These are phyloP conservation scores for Cetradonia linearis DNA, from an alignment of 495 filamentous ascomycete species.

Conservation along the genomic window DNA sequence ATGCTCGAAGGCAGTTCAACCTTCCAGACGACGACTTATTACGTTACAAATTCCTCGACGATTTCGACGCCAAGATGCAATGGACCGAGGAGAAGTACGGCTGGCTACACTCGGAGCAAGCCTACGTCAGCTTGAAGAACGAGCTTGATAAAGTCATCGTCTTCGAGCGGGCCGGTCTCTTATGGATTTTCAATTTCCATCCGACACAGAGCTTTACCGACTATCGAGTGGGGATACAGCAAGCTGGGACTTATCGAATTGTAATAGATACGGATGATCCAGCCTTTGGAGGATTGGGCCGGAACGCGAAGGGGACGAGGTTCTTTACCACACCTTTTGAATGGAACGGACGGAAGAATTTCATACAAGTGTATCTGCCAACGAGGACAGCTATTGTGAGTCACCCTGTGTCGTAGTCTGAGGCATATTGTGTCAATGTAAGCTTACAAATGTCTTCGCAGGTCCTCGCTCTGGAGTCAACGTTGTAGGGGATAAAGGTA, in stretches of 20 bases:
- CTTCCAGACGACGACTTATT: conserved; percentile 76
- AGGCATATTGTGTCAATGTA: neutral
- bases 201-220: conserved; percentile 79
- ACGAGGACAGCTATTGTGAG: conserved; percentile 77
- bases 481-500: conserved; percentile 11
- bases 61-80: conserved; percentile 92
- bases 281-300: conserved; percentile 68
- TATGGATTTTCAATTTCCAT: conserved; percentile 97
- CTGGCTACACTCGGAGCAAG: conserved; percentile 81
- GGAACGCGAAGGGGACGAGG: conserved; percentile 63
- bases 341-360: conserved; percentile 87
- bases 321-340: conserved; percentile 84
- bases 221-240: conserved; percentile 82
- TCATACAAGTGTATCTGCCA: conserved; percentile 85
- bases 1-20: conserved; percentile 90
- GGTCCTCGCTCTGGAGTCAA: conserved; percentile 27
- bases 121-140: conserved; percentile 88
- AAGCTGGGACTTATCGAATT: conserved; percentile 74
- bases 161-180: conserved; percentile 80
- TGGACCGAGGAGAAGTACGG: conserved; percentile 75
- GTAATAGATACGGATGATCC: conserved; percentile 72
- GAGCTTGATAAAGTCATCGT: conserved; percentile 91
- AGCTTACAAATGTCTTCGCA: conserved; percentile 21
- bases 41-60: conserved; percentile 85
- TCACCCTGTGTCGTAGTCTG: conserved; percentile 16